Evolutionary conservation across 1,284 basidiomycete genomes (phyloP), one percentile per base, ranked within the genome.

Genomic region (Serendipita sp.): DNA sequence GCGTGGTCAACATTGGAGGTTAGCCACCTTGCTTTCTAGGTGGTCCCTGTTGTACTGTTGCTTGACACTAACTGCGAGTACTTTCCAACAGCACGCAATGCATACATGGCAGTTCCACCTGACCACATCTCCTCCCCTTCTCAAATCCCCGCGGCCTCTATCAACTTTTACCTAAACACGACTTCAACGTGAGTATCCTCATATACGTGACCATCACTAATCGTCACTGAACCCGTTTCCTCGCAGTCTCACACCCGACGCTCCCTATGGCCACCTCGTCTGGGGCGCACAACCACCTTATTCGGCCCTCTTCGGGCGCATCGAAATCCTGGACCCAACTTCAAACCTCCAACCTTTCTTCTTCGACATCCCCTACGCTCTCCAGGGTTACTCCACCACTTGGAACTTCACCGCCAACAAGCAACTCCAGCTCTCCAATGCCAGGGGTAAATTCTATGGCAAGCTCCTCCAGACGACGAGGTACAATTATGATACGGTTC

Each of bases 351-450:
- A 58, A 34, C 53, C 53, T 32, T 26, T 58, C 22, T 58, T 58
- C 53, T 58, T 58, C 53, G 53, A 58, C 53, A 30, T 29, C 2
- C 17, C 53, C 53, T 58, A 58, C 32, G n/a, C 17, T 26, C n/a
- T 35, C 2, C 53, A 58, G 30, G 53, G 53, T n/a, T 58, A 58
- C 29, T 22, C 53, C 32, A 26, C 26, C 53, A 17, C 15, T 1
- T 58, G 53, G 53, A 58, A 58, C 34, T 58, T 58, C n/a, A 58
- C 53, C 22, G 8, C 26, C 10, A 58, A 58, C 30, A 58, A 58
- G 30, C 22, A 58, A 32, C 29, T 58, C 15, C 53, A 58, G 53
- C 34, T 58, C 26, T 17, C 15, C 22, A 58, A 58, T 2, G n/a
- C 5, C 2, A 29, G 30, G 32, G 22, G n/a, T 8, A 17, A 58